Conservation (phyloP, 1,284 basidiomycete species). For the Boletellus dicymbophilus region DNA sequence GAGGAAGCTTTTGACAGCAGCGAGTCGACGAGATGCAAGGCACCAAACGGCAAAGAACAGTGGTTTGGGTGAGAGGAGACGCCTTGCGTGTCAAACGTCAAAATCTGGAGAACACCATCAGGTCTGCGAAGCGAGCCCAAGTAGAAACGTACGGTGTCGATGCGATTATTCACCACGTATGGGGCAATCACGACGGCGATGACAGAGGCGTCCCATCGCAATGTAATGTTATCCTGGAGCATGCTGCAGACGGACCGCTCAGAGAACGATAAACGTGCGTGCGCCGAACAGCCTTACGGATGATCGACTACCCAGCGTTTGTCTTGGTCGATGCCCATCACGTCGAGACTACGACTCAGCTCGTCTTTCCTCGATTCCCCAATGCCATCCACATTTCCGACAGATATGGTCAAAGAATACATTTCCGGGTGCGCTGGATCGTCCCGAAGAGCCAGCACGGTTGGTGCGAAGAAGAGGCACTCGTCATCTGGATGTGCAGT, state of each 20-base stretch:
- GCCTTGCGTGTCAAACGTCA: constrained; percentile 88
- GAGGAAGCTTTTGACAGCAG: constrained; percentile 18
- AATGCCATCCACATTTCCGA: constrained; percentile 81
- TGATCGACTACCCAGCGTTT: constrained; percentile 70
- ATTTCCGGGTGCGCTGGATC: constrained; percentile 32
- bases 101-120: constrained; percentile 52
- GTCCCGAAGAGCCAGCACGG: constrained; percentile 55
- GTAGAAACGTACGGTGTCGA: constrained; percentile 57
- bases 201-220: constrained; percentile 62
- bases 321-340: constrained; percentile 64
- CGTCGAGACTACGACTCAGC: constrained; percentile 64
- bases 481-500: constrained; percentile 94
- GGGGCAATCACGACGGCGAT: constrained; percentile 64
- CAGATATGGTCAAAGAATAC: constrained; percentile 62
- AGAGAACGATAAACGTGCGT: constrained; percentile 6
- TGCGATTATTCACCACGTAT: constrained; percentile 60
- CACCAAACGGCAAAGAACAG: constrained; percentile 67
- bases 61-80: constrained; percentile 93
- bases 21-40: constrained; percentile 41
- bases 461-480: constrained; percentile 90
- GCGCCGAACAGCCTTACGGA: constrained; percentile 47
- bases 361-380: constrained; percentile 69
- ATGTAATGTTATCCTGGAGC: constrained; percentile 78
- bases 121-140: neutral
- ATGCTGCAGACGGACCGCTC: constrained; percentile 42